Base-by-base conservation (phyloP, 768 basidiomycete genomes). In the Collybiopsis confluens region DNA sequence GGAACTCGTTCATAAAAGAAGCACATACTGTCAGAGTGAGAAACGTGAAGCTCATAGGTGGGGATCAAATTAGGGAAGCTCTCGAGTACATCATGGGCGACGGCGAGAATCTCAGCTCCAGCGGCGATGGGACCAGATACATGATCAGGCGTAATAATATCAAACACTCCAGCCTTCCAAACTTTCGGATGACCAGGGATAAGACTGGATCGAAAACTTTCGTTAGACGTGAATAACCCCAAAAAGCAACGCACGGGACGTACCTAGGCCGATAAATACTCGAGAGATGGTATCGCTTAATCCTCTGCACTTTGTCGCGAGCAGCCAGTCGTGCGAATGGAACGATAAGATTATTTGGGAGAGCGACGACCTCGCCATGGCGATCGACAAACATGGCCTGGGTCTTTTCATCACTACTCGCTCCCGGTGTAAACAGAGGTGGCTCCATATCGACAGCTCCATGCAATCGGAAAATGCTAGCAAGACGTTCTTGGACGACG, bases 401-500 rank as follows among this genome's bases (percentile, higher is more conserved):
- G 6, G 75, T 79, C 38, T 77, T 76, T 28, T 85, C 81, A 27
- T 89, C 85, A 16, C 82, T 81, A 2, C 76, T 27, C 8, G 18
- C 77, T 45, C 80, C 75, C 1, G 82, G 75, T 1, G 89, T 94
- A 65, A 92, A 81, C 10, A 97, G 73, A 0, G 92, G 88, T 0
- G 92, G 87, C 59, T 90, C 89, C 68, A 87, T 86, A 58, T 93
- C 84, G 1, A 96, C 82, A 2, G 95, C 94, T 5, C 95, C 95
- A 62, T 95, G 95, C 4, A 95, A 76, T 35, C 86, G 82, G 68
- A 96, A 95, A 16, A 94, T 84, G 1, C 85, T 73, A 2, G 80
- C 74, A 4, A 97, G 72, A 16, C 84, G 82, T 45, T 94, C 90
- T 57, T 87, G 79, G 4, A 95, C 90, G 3, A 86, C 82, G 10